These are phyloP conservation scores for Aureobasidium leucospermi DNA, from an alignment of 2,329 filamentous ascomycete genomes.

Conservation along the genomic window DNA sequence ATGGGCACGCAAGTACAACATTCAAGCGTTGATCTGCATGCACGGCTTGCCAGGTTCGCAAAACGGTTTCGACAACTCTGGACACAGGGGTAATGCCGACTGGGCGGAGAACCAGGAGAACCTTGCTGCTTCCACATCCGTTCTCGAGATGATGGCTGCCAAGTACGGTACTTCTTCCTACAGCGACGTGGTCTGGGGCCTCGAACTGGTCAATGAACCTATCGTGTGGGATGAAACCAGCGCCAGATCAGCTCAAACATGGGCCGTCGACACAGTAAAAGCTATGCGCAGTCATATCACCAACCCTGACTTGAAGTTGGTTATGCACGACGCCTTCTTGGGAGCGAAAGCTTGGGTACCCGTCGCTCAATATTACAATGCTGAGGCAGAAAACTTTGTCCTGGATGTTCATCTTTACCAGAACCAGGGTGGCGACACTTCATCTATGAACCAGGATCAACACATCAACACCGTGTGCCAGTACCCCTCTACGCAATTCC, in stretches of 20 bases:
- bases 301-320: constrained; percentile 33
- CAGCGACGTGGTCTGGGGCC: constrained; percentile 51
- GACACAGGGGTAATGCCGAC: constrained; percentile 37
- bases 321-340: constrained; percentile 53
- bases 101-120: constrained; percentile 42
- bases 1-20: constrained; percentile 45
- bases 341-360: constrained; percentile 51
- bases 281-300: constrained; percentile 26
- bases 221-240: constrained; percentile 38
- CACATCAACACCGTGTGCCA: constrained; percentile 44
- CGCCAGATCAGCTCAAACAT: constrained; percentile 41
- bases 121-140: constrained; percentile 42
- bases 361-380: constrained; percentile 47
- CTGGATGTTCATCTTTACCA: constrained; percentile 56
- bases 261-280: constrained; percentile 47
- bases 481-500: constrained; percentile 53
- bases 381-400: constrained; percentile 46
- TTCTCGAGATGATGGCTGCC: constrained; percentile 49
- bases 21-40: constrained; percentile 53
- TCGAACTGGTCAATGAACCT: constrained; percentile 53
- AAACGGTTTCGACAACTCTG: constrained; percentile 58
- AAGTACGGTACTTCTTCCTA: constrained; percentile 49
- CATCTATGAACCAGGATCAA: constrained; percentile 29
- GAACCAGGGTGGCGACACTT: constrained; percentile 32
- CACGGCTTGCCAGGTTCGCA: constrained; percentile 51